phyloP scores from a whole-genome alignment of 2,329 filamentous ascomycete species.

The Helotiales sp. region DNA sequence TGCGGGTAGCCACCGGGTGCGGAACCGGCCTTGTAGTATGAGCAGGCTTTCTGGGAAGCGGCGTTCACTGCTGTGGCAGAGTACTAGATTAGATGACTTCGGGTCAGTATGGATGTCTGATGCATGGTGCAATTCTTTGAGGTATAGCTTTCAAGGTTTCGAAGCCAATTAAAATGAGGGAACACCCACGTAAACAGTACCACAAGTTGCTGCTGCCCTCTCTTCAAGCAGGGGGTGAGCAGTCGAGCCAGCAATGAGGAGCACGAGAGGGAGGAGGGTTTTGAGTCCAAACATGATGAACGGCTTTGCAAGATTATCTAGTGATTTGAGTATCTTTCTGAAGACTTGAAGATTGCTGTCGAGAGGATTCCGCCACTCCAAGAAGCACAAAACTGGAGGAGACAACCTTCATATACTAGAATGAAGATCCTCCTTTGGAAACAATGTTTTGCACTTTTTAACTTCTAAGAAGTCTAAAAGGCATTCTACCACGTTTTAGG shows the following conservation, averaged over 20 bases:
- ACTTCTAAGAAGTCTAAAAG: constrained; percentile 1
- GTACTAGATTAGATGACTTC: constrained; percentile 45
- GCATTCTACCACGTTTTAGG: neutral
- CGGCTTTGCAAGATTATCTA: neutral
- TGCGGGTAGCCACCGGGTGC: constrained; percentile 56
- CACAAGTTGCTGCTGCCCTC: constrained; percentile 58
- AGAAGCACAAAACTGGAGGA: neutral
- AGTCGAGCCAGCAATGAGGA: constrained; percentile 18
- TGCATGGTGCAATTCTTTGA: neutral
- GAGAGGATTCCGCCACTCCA: neutral
- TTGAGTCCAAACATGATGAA: constrained; percentile 11
- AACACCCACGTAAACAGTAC: constrained; percentile 46
- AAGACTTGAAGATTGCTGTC: too few species aligned
- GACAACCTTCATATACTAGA: constrained; percentile 5
- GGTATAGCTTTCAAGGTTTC: neutral
- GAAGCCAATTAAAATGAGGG: neutral
- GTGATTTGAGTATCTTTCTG: neutral
- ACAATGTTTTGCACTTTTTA: neutral
- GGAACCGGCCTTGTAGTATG: constrained; percentile 46
- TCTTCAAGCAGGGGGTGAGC: constrained; percentile 42
- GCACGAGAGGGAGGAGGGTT: constrained; percentile 29
- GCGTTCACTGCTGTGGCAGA: constrained; percentile 52
- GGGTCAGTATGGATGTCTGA: neutral
- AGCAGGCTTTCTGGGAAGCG: constrained; percentile 57
- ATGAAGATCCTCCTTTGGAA: neutral